Percentiles rank a stretch among this genome's conserved stretches.
Conservation (phyloP, 805 yeast species). For the Starmerella apicola region DNA sequence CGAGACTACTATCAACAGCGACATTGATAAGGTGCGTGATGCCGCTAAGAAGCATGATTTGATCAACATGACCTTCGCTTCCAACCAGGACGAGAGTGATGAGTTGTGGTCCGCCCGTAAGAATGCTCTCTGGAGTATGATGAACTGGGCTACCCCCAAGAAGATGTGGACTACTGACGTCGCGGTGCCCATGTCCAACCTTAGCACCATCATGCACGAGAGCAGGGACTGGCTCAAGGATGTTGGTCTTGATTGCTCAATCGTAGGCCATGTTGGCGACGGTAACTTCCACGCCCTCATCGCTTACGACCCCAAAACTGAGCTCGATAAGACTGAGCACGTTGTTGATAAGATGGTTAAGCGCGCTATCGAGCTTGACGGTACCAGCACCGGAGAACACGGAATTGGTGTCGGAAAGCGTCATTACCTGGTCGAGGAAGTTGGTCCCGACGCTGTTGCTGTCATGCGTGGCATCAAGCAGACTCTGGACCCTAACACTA, state of each 20-base stretch:
- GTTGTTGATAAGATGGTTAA: constrained; percentile 64
- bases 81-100: constrained; percentile 47
- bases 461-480: constrained; percentile 64
- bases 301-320: constrained; percentile 37
- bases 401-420: constrained; percentile 78
- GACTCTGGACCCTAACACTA: constrained; percentile 60
- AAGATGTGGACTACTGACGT: constrained; percentile 85
- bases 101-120: constrained; percentile 77
- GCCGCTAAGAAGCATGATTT: constrained; percentile 31
- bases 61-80: constrained; percentile 48
- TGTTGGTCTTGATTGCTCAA: constrained; percentile 45
- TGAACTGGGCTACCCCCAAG: constrained; percentile 52
- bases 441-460: constrained; percentile 53
- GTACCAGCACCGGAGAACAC: constrained; percentile 85
- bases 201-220: constrained; percentile 46
- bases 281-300: constrained; percentile 78
- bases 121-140: constrained; percentile 59
- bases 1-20: constrained; percentile 41
- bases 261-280: constrained; percentile 83
- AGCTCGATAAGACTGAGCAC: constrained; percentile 39
- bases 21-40: constrained; percentile 36
- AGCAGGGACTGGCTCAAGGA: constrained; percentile 50
- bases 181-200: constrained; percentile 70
- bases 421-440: constrained; percentile 47
- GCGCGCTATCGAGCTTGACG: constrained; percentile 44